Base-by-base conservation (phyloP, 1,139 yeast species). In the Yamadazyma spencermartinsiae region DNA sequence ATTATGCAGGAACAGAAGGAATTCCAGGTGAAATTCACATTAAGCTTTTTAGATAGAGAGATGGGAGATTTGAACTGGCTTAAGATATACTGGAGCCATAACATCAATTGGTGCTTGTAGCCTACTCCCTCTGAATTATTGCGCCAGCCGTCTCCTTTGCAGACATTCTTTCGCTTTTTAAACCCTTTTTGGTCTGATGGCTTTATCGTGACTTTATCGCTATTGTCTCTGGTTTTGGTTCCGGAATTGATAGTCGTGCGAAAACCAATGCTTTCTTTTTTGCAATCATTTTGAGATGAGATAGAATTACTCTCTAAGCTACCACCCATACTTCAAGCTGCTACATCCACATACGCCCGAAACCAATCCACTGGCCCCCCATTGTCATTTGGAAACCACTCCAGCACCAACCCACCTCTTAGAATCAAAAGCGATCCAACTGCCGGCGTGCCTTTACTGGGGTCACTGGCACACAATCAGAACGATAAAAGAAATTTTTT, bases 401-500 rank as follows among this genome's bases (percentile, higher is more conserved):
- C n/a, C n/a, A n/a, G n/a, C 8, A 19, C 21, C 9, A 7, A 9
- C 8, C 9, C 21, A 19, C 9, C 8, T 19, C 21, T 19, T 19
- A 19, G 8, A 19, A 19, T 19, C 21, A 19, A 23, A 23, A 23
- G 26, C 12, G n/a, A n/a, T n/a, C n/a, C n/a, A n/a, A n/a, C n/a
- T n/a, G n/a, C n/a, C n/a, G n/a, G n/a, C n/a, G n/a, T n/a, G n/a
- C n/a, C n/a, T n/a, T n/a, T n/a, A n/a, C n/a, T n/a, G n/a, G n/a
- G n/a, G n/a, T n/a, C n/a, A n/a, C 26, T 24, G 26, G 26, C 13
- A 13, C 26, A 24, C n/a, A 24, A 24, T 34, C 21, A 39, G 39
- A 42, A 42, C 42, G 43, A 42, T 39, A 40, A 36, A 34, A 36
- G 33, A 34, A 33, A 30, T 16, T 28, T 12, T 31, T 19, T 31